phyloP scores from a whole-genome alignment of 129 eudicot genomes.

The Artemisia tridentata region DNA sequence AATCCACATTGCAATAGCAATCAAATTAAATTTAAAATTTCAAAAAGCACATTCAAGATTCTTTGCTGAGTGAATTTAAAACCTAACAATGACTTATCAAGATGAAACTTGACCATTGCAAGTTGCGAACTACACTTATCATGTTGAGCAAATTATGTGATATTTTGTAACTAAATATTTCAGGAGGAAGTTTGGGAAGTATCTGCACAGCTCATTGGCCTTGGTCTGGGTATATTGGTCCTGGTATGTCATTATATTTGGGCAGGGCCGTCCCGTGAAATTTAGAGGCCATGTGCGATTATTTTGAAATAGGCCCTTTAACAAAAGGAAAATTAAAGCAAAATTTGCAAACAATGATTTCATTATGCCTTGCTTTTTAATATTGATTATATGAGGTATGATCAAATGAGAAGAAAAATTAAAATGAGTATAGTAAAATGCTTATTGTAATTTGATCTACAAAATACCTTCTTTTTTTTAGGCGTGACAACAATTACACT shows the following conservation, averaged over 20 bases:
- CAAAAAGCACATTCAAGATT: not conserved
- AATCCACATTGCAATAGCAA: not conserved
- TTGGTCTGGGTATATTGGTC: slow-evolving; percentile 75
- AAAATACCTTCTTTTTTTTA: no score
- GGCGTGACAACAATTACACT: no score
- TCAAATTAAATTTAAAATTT: not conserved
- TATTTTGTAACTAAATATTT: slow-evolving; percentile 17
- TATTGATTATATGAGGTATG: no score
- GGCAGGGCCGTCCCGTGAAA: not conserved
- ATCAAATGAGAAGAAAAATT: no score
- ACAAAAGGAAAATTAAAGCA: no score
- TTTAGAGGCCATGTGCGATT: not conserved
- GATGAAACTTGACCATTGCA: not conserved
- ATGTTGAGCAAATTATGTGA: slow-evolving; percentile 12
- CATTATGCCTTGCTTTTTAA: no score
- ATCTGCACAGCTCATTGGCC: slow-evolving; percentile 95
- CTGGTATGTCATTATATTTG: slow-evolving; percentile 47
- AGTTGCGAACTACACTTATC: not conserved
- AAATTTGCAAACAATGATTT: no score
- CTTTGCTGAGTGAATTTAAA: slow-evolving; percentile 6
- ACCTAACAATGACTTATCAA: not conserved
- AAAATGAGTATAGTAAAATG: no score
- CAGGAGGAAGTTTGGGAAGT: slow-evolving; percentile 99
- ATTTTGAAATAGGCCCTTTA: no score
- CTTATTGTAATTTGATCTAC: no score